Base-by-base conservation (phyloP, 179 eudicot genomes). In the Corrigiola litoralis region DNA sequence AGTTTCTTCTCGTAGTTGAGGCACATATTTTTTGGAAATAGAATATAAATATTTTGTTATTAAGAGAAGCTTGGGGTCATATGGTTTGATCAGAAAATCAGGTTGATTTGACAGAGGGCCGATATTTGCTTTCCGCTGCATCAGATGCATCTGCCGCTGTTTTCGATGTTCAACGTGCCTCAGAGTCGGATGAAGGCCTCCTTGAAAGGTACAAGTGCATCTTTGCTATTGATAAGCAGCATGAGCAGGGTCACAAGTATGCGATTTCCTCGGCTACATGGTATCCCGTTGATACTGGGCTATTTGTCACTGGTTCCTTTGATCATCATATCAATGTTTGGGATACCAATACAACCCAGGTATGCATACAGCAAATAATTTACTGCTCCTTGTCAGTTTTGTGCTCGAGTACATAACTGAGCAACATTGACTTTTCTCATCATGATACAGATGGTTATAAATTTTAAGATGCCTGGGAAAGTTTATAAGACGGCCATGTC, bases 71-170 rank as follows among this genome's bases (percentile, higher is more conserved):
- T 69, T 59, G 65, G 65, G 60, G 45, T 72, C 52, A 63, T 76
- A 59, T 71, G 56, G 77, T 75, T 75, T 82, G 77, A 82, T 85
- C 81, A 76, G 68, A 66, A 82, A 73, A 79, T 75, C 89, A 92
- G 98, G 95, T 89, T 90, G 98, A 92, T 85, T 85, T 87, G 92
- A 94, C 94, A 76, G 99, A 94, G 90, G 97, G 99, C 24, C 77
- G 97, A 56, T 94, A 94, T 73, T 76, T 94, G 68, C 76, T 94
- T 54, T 79, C 99, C 45, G 97, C 84, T 72, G 94, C 95, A 58
- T 75, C 99, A 21, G 99, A 94, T 72, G 99, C 87, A 60, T 85
- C 95, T 33, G 83, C 85, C 74, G 94, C 97, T 68, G 69, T 87
- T 34, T 90, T 84, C 69, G 99, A 94, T 80, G 72, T 87, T 72